Evolutionary conservation across 768 basidiomycete genomes (phyloP).

Genomic region (Boletus eberwhitei): DNA sequence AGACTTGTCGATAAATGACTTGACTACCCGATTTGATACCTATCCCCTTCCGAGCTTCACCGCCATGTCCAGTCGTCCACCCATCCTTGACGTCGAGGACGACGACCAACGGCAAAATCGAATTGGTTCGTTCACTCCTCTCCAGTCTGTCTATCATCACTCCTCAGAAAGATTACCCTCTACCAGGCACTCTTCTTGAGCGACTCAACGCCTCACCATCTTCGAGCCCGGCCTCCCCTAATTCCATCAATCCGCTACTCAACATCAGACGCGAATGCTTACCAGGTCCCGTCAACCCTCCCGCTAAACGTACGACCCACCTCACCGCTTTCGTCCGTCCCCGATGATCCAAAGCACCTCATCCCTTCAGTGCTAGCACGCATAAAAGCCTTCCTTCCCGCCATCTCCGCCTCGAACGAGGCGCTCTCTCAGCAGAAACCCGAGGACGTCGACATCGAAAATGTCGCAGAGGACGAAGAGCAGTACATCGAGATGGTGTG

Average conservation of each 20-base stretch:
- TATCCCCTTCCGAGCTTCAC: background rate
- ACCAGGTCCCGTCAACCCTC: constrained; percentile 38
- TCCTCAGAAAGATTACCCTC: background rate
- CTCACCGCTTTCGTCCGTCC: background rate
- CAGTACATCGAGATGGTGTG: constrained; percentile 67
- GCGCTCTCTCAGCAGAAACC: constrained; percentile 49
- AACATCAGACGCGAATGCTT: constrained; percentile 34
- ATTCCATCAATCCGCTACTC: constrained; percentile 21
- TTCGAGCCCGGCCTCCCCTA: constrained; percentile 11
- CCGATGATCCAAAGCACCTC: constrained; percentile 1
- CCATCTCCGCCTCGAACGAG: constrained; percentile 62
- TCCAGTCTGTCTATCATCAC: background rate
- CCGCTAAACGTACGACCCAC: constrained; percentile 45
- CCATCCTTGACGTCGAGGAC: constrained; percentile 46
- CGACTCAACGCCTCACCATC: constrained; percentile 32
- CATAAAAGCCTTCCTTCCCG: constrained; percentile 64
- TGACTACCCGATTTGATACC: constrained; percentile 10
- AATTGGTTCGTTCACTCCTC: constrained; percentile 32
- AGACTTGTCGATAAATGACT: background rate
- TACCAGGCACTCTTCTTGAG: constrained; percentile 40
- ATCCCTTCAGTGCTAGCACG: constrained; percentile 53
- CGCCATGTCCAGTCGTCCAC: constrained; percentile 9
- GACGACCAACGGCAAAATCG: constrained; percentile 42
- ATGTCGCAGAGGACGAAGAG: constrained; percentile 45
- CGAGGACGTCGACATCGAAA: constrained; percentile 66